Percentiles rank a stretch among this genome's conserved stretches.
Conservation (phyloP, 768 basidiomycete species). For the Mycena latifolia region DNA sequence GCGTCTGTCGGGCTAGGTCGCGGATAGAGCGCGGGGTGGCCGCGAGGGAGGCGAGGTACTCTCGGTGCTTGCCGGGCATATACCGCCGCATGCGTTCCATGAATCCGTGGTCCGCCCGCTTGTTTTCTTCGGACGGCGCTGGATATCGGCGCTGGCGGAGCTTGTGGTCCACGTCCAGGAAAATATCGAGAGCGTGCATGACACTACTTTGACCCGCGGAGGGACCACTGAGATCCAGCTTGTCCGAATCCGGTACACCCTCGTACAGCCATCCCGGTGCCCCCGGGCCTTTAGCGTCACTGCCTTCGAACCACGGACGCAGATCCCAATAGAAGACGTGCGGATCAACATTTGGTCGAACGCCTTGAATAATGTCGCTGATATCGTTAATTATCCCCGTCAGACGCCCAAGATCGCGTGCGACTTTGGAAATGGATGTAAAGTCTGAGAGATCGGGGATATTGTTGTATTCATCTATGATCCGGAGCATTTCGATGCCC, state of each 20-base stretch:
- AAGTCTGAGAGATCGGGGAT: constrained; percentile 77
- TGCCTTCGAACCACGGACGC: constrained; percentile 94
- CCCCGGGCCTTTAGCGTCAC: constrained; percentile 67
- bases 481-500: constrained; percentile 86
- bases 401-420: constrained; percentile 78
- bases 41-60: constrained; percentile 81
- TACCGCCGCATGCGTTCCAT: constrained; percentile 95
- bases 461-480: constrained; percentile 89
- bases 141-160: constrained; percentile 79
- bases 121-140: constrained; percentile 73
- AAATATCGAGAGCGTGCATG: constrained; percentile 88
- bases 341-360: constrained; percentile 83
- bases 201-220: constrained; percentile 95
- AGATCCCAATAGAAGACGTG: constrained; percentile 90
- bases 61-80: constrained; percentile 94
- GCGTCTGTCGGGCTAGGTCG: constrained; percentile 67
- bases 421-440: constrained; percentile 73
- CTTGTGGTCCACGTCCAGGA: constrained; percentile 91
- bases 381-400: constrained; percentile 80
- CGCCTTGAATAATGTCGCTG: constrained; percentile 73
- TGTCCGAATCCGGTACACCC: constrained; percentile 70
- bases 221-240: constrained; percentile 84
- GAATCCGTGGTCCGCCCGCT: constrained; percentile 79
- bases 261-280: constrained; percentile 81
- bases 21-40: constrained; percentile 72